Conservation (phyloP, 176 grass and related monocot species). For the Avena insularis region DNA sequence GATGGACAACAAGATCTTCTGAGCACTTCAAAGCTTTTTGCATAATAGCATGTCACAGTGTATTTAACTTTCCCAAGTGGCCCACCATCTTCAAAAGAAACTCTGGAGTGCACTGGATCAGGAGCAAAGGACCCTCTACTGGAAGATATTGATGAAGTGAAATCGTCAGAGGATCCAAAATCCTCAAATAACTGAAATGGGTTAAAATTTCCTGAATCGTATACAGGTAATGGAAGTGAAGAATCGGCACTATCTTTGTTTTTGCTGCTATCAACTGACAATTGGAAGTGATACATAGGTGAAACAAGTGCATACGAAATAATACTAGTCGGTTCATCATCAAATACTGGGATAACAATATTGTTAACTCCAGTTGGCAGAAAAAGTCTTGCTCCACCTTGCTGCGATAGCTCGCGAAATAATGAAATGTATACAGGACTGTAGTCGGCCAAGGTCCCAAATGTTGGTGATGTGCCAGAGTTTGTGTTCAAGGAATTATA, state of each 20-base stretch:
- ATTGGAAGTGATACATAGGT: conserved; percentile 68
- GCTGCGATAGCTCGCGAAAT: conserved; percentile 72
- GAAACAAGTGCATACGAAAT: conserved; percentile 93
- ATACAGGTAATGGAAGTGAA: conserved; percentile 53
- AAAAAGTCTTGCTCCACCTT: conserved; percentile 75
- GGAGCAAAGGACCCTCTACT: conserved; percentile 55
- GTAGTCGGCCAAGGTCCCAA: conserved; percentile 69
- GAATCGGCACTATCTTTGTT: conserved; percentile 61
- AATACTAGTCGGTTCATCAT: conserved; percentile 94
- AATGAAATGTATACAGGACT: conserved; percentile 62
- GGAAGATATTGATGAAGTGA: conserved; percentile 61
- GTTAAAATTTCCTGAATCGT: conserved; percentile 83
- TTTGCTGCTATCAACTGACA: conserved; percentile 65
- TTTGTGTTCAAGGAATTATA: conserved; percentile 78
- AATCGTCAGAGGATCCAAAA: conserved; percentile 68
- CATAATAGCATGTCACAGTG: conserved; percentile 84
- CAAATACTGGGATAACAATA: conserved; percentile 89
- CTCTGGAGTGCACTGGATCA: conserved; percentile 67
- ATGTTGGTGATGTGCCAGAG: conserved; percentile 52
- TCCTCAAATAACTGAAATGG: conserved; percentile 79
- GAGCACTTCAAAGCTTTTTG: conserved; percentile 86
- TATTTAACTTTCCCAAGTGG: conserved; percentile 86
- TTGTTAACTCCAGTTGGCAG: conserved; percentile 73
- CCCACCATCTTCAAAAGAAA: conserved; percentile 79
- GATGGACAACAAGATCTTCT: conserved; percentile 94